Base-by-base conservation (phyloP, 106 monocot genomes). In the Triglochin maritima region DNA sequence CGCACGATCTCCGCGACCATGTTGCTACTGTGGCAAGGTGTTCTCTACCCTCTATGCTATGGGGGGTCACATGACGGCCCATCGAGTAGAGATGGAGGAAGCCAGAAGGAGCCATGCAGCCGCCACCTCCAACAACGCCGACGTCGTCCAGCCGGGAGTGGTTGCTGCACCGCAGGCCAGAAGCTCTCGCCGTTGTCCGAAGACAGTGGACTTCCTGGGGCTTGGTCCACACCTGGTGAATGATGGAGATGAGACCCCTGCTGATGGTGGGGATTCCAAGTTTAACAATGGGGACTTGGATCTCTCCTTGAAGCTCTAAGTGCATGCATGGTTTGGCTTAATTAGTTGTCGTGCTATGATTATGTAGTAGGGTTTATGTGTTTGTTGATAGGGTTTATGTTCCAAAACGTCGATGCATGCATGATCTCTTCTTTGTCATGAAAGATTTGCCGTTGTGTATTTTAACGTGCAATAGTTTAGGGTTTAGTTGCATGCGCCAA, bases 51-150 rank as follows among this genome's bases (percentile, higher is more conserved):
- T 69, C 17, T 57, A 69, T 44, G 55, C 69, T 3, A n/a, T 69
- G n/a, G 69, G 69, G 44, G 69, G 69, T 2, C 69, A 69, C 56
- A 69, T 69, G 69, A 69, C 44, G 10, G 69, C 69, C 42, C 69
- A 69, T 46, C 56, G 56, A 8, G 46, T 14, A 5, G 56, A 69
- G 69, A 69, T 69, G 44, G 57, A 69, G 57, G 17, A 57, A 57
- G 17, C 6, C 7, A 69, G 57, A 46, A 69, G 46, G 57, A 57
- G 45, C 57, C 69, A 69, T 57, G 12, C 4, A 44, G 46, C 46
- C 51, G 3, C 63, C 4, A 41, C 51, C 49, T 3, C 42, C 11
- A 14, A 4, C 15, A 11, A 17, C 52, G n/a, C 66, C 4, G 50
- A 1, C 50, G 3, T 6, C 11, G 9, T 29, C 12, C 12, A 46